Evolutionary conservation across 441 rosid genomes (phyloP), one percentile per base, ranked within the genome.

Genomic region (Corymbia citriodora): DNA sequence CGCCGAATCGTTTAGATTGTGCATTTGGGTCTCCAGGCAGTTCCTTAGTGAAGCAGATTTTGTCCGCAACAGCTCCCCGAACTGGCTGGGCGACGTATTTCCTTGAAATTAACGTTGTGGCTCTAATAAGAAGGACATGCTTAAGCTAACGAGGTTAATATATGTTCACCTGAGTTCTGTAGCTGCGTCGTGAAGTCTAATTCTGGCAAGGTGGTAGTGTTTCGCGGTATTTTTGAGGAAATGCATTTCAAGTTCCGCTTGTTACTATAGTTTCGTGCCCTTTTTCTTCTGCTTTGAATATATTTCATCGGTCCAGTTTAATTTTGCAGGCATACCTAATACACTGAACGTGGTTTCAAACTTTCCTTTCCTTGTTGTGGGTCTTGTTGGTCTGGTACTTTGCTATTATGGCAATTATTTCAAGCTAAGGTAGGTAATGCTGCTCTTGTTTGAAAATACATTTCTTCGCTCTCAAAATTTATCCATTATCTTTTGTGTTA

Each of bases 351-450:
- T 97, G 88, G 89, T 98, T 89, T 97, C 99, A 40, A 97, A 98
- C 93, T 96, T 98, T 83, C 99, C 99, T 33, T 97, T 98, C 95
- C 97, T 98, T 89, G 93, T 97, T 55, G 91, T 97, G 82, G 99
- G 99, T 54, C 90, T 97, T 27, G 45, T 95, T n/a, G 99, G 99
- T 87, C 97, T 98, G 91, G 93, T 96, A 48, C 96, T 98, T 90
- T 96, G 97, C 95, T 94, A 55, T 91, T 93, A 95, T 92, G 95
- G 95, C 90, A 95, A 97, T 91, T 97, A 94, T 92, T 97, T 98
- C 91, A 92, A 93, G 91, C 93, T 98, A 57, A 93, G 98, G 99
- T 93, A 90, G 98, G 99, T 93, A 91, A 70, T 90, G 4, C 40
- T 50, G 68, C 4, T 59, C 29, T n/a, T 61, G 91, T 3, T 88